Evolutionary conservation across 2,329 filamentous ascomycete genomes (phyloP).

Genomic region (Calonectria multiphialidica): DNA sequence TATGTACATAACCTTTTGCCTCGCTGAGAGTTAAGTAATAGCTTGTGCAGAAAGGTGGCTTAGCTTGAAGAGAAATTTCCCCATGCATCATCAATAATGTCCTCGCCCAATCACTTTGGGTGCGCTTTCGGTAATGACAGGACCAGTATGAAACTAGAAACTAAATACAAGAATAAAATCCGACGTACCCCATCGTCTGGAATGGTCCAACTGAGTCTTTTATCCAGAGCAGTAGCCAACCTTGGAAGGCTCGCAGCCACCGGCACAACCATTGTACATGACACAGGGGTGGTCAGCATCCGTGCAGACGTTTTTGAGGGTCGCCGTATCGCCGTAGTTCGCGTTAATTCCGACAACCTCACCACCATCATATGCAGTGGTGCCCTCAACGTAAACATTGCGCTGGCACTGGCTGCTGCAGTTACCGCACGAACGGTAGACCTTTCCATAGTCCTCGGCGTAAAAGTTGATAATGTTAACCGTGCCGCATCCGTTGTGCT

Average conservation of each 20-base stretch:
- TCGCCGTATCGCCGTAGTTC: slow-evolving; percentile 52
- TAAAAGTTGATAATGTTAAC: slow-evolving; percentile 42
- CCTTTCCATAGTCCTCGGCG: slow-evolving; percentile 30
- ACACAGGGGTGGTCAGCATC: slow-evolving; percentile 40
- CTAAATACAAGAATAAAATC: neutral
- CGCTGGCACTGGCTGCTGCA: slow-evolving; percentile 35
- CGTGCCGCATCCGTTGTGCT: slow-evolving; percentile 53
- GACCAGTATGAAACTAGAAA: neutral
- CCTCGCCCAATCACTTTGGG: neutral
- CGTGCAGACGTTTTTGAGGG: slow-evolving; percentile 45
- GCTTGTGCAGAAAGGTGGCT: neutral
- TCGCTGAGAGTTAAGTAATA: neutral
- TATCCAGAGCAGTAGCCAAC: slow-evolving; percentile 12
- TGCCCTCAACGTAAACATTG: slow-evolving; percentile 47
- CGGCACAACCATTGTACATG: slow-evolving; percentile 35
- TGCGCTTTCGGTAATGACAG: neutral
- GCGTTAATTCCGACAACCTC: slow-evolving; percentile 56
- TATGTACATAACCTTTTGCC: neutral
- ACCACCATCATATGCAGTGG: slow-evolving; percentile 53
- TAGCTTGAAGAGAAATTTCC: neutral
- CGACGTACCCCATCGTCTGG: neutral
- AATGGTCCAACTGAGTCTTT: too few species aligned
- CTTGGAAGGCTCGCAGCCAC: slow-evolving; percentile 16
- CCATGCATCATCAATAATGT: neutral
- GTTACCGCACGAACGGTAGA: slow-evolving; percentile 30